These are phyloP conservation scores for Fusarium palustre DNA, from an alignment of 2,329 filamentous ascomycete species.

Conservation along the genomic window DNA sequence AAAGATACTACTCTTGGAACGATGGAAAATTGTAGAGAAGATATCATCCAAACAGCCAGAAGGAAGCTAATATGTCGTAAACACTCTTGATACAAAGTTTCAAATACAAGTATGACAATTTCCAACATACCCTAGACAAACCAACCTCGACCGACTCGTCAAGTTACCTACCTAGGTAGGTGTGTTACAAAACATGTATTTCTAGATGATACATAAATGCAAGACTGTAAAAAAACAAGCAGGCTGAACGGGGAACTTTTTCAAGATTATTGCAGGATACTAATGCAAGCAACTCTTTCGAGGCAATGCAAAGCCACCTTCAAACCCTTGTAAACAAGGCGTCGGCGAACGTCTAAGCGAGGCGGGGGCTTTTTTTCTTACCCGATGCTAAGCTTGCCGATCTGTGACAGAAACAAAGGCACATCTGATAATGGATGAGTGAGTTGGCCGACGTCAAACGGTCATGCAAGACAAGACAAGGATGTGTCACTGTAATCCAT, in stretches of 20 bases:
- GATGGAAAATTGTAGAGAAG: too few relatives aligned
- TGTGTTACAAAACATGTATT: background rate
- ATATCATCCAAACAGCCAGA: too few relatives aligned
- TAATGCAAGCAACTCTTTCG: background rate
- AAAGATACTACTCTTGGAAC: too few relatives aligned
- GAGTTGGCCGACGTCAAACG: constrained; percentile 2
- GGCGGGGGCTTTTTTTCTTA: background rate
- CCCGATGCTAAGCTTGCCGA: constrained; percentile 22
- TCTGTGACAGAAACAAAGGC: background rate
- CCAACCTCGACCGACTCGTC: background rate
- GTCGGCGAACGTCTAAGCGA: constrained; percentile 20
- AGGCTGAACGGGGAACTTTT: constrained; percentile 6
- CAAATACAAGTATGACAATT: background rate
- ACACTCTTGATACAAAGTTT: background rate
- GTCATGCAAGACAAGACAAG: background rate
- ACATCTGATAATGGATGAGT: background rate
- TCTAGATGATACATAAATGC: background rate
- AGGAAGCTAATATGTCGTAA: background rate
- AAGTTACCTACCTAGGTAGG: background rate
- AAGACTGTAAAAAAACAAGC: too few relatives aligned
- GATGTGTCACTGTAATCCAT: background rate
- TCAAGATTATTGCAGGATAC: background rate
- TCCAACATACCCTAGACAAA: background rate
- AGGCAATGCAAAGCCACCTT: background rate
- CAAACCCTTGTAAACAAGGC: background rate